phyloP scores from a whole-genome alignment of 2,329 filamentous ascomycete species.

The Stachybotrys echinatus region DNA sequence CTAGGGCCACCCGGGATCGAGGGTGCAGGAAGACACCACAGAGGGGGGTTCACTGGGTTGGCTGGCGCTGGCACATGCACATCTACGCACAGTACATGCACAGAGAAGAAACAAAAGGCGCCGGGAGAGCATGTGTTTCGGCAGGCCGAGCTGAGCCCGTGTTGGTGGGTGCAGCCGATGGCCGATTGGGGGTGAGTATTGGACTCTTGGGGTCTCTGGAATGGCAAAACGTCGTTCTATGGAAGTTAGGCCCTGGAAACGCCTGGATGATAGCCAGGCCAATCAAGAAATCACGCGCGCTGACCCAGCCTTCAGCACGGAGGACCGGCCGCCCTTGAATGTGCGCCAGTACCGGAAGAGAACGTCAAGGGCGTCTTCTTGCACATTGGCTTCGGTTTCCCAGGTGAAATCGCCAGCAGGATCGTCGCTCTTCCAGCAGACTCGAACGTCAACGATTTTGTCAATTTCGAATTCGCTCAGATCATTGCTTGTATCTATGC shows the following conservation, averaged over 20 bases:
- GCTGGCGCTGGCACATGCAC: not conserved
- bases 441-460: slow-evolving; percentile 1
- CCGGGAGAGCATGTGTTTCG: not conserved
- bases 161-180: not conserved
- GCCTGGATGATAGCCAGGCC: slow-evolving; percentile 68
- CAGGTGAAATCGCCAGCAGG: slow-evolving; percentile 1
- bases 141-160: slow-evolving; percentile 1
- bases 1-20: not conserved
- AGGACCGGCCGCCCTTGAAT: slow-evolving; percentile 1
- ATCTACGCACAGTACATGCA: no score
- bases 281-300: slow-evolving; percentile 64
- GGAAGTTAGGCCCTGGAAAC: slow-evolving; percentile 48
- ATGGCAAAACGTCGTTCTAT: no score
- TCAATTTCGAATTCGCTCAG: not conserved
- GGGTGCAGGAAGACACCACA: not conserved
- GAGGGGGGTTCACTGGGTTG: not conserved
- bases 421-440: slow-evolving; percentile 1
- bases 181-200: no score
- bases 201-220: no score
- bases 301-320: slow-evolving; percentile 60
- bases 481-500: not conserved
- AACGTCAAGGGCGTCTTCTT: not conserved
- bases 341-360: slow-evolving; percentile 1
- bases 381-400: not conserved
- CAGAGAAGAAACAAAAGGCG: no score